Evolutionary conservation across 495 filamentous ascomycete species (phyloP).

Genomic region (Terfezia boudieri): DNA sequence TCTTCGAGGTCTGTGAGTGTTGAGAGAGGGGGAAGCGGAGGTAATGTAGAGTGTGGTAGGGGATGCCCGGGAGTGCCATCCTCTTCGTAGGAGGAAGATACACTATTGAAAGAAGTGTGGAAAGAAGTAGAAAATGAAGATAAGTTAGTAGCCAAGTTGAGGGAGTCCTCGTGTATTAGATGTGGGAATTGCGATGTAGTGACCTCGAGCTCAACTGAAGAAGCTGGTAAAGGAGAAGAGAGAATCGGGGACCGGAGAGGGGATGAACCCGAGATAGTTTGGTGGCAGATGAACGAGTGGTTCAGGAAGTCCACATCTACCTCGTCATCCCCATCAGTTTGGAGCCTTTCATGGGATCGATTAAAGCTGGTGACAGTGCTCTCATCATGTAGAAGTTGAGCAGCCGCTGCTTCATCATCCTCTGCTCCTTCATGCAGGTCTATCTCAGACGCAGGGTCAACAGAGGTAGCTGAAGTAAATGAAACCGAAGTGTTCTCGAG

Average conservation of each 20-base stretch:
- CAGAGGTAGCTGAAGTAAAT: neutral
- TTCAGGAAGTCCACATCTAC: constrained; percentile 22
- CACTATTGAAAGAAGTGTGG: no score
- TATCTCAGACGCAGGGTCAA: neutral
- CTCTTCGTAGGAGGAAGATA: no score
- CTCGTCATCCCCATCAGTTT: no score
- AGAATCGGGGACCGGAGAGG: neutral
- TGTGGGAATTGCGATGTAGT: neutral
- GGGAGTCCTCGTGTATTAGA: neutral
- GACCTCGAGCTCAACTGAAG: no score
- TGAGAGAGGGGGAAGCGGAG: constrained; percentile 1
- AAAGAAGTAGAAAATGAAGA: no score
- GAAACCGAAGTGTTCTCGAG: neutral
- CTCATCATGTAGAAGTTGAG: neutral
- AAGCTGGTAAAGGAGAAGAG: no score
- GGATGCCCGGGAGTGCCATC: neutral
- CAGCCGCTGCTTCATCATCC: neutral
- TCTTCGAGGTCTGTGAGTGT: constrained; percentile 40
- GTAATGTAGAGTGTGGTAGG: neutral
- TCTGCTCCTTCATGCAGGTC: neutral
- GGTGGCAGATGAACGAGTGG: constrained; percentile 24
- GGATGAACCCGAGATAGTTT: constrained; percentile 17
- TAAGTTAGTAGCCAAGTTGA: neutral
- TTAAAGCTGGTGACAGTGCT: neutral
- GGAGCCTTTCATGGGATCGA: no score